Evolutionary conservation across 2,329 filamentous ascomycete species (phyloP).

Genomic region (Gremmenia infestans): DNA sequence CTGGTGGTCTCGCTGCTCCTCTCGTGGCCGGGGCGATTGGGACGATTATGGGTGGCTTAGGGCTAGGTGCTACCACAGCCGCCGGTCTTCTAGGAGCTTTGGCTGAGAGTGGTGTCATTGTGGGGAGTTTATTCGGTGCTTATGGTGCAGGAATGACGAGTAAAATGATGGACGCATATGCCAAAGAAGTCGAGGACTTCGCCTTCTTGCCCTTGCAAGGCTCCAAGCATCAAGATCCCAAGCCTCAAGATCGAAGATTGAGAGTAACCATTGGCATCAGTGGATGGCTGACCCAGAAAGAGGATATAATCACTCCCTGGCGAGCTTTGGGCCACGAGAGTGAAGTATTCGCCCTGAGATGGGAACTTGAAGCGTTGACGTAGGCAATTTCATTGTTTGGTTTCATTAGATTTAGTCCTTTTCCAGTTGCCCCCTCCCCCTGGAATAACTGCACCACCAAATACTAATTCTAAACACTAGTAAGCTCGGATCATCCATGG

Average conservation of each 20-base stretch:
- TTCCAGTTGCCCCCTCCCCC: background rate
- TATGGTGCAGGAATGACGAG: slow-evolving; percentile 79
- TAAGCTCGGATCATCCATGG: slow-evolving; percentile 73
- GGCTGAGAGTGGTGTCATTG: slow-evolving; percentile 71
- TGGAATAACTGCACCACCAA: background rate
- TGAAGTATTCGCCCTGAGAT: slow-evolving; percentile 79
- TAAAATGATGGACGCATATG: slow-evolving; percentile 84
- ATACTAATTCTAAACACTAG: background rate
- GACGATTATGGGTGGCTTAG: slow-evolving; percentile 69
- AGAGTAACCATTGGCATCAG: slow-evolving; percentile 78
- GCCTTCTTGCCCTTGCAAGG: slow-evolving; percentile 72
- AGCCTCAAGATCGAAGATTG: slow-evolving; percentile 59
- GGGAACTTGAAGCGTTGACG: slow-evolving; percentile 72
- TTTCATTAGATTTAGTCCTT: background rate
- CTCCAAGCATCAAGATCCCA: slow-evolving; percentile 38
- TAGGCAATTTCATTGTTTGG: background rate
- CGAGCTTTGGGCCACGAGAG: slow-evolving; percentile 63
- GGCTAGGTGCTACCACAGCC: slow-evolving; percentile 67
- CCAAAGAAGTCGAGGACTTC: slow-evolving; percentile 83
- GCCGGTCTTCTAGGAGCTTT: slow-evolving; percentile 76
- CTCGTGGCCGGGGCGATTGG: slow-evolving; percentile 76
- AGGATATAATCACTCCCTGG: slow-evolving; percentile 76
- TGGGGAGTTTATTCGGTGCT: slow-evolving; percentile 87
- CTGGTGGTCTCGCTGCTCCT: slow-evolving; percentile 70
- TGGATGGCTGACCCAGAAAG: slow-evolving; percentile 71